Conservation (phyloP, 108 stramenopile species). For the Seminavis robusta region DNA sequence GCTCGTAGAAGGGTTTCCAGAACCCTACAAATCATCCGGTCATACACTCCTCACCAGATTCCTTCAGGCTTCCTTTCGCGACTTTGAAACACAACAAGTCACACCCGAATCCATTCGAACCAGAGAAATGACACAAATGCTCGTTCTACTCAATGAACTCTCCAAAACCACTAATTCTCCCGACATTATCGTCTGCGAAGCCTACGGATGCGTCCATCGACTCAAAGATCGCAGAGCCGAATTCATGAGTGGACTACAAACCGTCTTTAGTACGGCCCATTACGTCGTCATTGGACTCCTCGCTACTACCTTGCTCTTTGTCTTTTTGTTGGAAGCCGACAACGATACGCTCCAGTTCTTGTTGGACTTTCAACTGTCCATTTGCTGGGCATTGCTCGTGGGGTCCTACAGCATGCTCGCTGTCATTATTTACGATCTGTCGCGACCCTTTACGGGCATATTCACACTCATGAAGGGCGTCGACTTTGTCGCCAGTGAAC, state of each 20-base stretch:
- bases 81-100: conserved; percentile 3
- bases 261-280: conserved; percentile 45
- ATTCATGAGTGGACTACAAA: conserved; percentile 32
- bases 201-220: conserved; percentile 34
- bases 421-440: conserved; percentile 48
- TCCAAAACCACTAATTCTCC: neutral
- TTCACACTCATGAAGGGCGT: no score
- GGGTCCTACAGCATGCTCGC: conserved; percentile 44
- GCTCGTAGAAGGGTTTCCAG: neutral
- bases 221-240: conserved; percentile 27
- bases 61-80: neutral
- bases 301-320: conserved; percentile 35
- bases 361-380: conserved; percentile 36
- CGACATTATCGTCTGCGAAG: conserved; percentile 21
- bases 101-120: no score
- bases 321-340: conserved; percentile 57
- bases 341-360: conserved; percentile 45
- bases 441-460: no score
- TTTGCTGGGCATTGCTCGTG: conserved; percentile 53
- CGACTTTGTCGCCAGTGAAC: no score
- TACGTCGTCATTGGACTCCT: conserved; percentile 46
- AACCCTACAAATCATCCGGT: neutral
- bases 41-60: neutral
- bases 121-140: conserved; percentile 13
- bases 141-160: neutral